Evolutionary conservation across 23 red algal species (phyloP).

Genomic region (Gracilaria vermiculophylla): DNA sequence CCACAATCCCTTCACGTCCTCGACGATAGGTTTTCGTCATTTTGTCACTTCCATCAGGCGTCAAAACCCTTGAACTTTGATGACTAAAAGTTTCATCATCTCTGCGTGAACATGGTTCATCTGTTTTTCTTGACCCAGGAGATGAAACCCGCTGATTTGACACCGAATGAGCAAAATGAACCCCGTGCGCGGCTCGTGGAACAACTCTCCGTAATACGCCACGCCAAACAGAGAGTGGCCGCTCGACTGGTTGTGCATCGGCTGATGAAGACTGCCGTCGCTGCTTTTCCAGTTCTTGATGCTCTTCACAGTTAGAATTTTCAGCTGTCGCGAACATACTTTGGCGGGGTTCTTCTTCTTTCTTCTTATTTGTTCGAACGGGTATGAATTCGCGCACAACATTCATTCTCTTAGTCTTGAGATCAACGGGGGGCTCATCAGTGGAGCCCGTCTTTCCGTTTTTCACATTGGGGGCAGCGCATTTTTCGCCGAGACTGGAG

Average conservation of each 20-base stretch:
- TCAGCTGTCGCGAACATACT: not conserved
- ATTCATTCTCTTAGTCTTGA: not conserved
- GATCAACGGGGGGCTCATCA: not conserved
- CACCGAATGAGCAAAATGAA: not conserved
- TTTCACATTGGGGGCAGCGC: not conserved
- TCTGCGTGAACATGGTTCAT: not conserved
- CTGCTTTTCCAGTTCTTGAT: not conserved
- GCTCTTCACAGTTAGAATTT: not conserved
- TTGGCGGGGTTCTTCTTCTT: not conserved
- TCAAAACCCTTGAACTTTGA: not conserved
- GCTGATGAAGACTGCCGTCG: not conserved
- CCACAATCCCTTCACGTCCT: no score
- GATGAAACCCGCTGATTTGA: not conserved
- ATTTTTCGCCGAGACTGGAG: not conserved
- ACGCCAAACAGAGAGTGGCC: constrained; percentile 26
- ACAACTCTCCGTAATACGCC: constrained; percentile 29
- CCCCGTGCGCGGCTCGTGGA: not conserved
- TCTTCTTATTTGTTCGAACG: not conserved
- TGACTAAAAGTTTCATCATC: not conserved
- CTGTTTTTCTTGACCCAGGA: not conserved
- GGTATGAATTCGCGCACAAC: not conserved
- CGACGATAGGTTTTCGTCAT: no score
- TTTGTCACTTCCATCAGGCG: no score
- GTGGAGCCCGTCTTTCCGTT: not conserved
- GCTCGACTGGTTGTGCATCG: not conserved